Conservation (phyloP, 2,329 filamentous ascomycete genomes). For the Aaosphaeria arxii region DNA sequence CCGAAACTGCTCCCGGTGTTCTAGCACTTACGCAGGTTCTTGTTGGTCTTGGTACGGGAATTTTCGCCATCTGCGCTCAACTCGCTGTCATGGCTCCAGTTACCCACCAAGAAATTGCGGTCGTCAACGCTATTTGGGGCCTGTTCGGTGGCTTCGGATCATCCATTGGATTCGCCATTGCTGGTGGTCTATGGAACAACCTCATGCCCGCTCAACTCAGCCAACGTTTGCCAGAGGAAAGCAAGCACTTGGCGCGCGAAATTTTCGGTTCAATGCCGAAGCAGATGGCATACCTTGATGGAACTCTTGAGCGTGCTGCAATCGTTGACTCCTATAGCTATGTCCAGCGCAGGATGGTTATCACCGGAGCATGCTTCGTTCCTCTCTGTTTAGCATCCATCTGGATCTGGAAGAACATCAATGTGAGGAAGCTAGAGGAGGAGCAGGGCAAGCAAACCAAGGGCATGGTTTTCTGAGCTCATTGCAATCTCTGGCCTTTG, state of each 20-base stretch:
- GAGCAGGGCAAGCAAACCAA: slow-evolving; percentile 45
- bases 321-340: slow-evolving; percentile 44
- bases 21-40: neutral
- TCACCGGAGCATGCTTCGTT: slow-evolving; percentile 37
- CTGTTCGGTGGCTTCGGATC: neutral
- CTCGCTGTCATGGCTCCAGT: neutral
- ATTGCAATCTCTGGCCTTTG: neutral
- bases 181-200: neutral
- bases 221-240: slow-evolving; percentile 36
- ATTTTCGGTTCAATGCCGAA: neutral
- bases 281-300: slow-evolving; percentile 39
- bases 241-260: slow-evolving; percentile 25
- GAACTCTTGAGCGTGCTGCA: slow-evolving; percentile 40
- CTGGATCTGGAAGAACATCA: slow-evolving; percentile 49
- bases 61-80: neutral
- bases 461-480: slow-evolving; percentile 49
- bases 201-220: slow-evolving; percentile 44
- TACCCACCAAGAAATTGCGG: neutral
- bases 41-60: neutral
- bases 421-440: slow-evolving; percentile 44
- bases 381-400: slow-evolving; percentile 37
- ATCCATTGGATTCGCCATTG: neutral
- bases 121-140: neutral
- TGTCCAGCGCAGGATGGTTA: slow-evolving; percentile 46
- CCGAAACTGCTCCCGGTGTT: slow-evolving; percentile 24